Conservation (phyloP, 306 rosid species). For the Castanea sativa region DNA sequence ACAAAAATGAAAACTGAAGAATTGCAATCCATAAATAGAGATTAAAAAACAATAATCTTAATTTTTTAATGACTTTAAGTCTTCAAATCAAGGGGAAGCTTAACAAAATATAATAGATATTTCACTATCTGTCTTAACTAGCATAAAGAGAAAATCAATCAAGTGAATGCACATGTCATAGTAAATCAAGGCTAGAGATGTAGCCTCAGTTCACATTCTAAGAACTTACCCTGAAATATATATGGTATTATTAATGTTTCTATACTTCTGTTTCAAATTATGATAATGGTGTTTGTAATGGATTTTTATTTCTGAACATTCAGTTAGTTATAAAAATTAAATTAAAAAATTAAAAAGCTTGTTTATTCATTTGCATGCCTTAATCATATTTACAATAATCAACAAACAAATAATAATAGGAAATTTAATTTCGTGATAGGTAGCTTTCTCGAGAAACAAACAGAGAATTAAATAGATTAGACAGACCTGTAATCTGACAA, state of each 20-base stretch:
- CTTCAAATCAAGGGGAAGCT: neutral
- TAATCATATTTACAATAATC: neutral
- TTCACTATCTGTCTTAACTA: neutral
- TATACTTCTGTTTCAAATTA: neutral
- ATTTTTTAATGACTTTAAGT: neutral
- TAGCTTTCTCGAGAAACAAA: too few relatives aligned
- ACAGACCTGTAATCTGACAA: too few relatives aligned
- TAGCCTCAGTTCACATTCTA: neutral
- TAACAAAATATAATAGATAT: neutral
- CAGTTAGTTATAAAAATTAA: neutral
- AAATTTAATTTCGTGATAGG: too few relatives aligned
- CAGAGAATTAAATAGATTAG: too few relatives aligned
- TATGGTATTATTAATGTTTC: neutral
- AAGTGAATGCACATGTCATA: neutral
- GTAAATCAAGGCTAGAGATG: neutral
- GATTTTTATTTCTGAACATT: neutral
- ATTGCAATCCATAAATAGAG: neutral
- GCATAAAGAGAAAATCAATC: neutral
- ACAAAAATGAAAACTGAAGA: slow-evolving; percentile 3
- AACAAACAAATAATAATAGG: too few relatives aligned
- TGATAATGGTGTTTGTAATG: neutral
- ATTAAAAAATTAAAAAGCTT: neutral
- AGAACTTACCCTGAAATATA: neutral
- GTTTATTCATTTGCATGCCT: neutral
- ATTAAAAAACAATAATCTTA: too few relatives aligned